Percentiles rank a stretch among this genome's conserved stretches.
Evolutionary conservation across 225 moss, liverwort and hornwort species (phyloP).

Genomic region (Marchantia paleacea): DNA sequence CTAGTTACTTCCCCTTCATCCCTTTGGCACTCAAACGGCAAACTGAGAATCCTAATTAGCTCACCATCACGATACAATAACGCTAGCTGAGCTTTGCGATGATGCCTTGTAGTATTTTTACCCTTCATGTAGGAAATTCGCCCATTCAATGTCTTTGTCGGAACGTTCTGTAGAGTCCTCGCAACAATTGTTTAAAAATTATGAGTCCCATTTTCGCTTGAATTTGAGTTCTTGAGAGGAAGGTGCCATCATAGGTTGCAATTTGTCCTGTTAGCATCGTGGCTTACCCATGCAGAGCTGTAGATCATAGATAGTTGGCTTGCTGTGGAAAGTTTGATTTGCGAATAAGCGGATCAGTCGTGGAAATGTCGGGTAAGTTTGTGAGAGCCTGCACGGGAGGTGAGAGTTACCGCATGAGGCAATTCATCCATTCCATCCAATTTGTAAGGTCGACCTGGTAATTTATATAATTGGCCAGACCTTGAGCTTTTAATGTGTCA

Average conservation of each 20-base stretch:
- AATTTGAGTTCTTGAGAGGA: not conserved
- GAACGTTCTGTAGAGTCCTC: not conserved
- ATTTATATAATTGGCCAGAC: slow-evolving; percentile 8
- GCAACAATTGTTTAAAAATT: slow-evolving; percentile 1
- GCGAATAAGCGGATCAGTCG: slow-evolving; percentile 5
- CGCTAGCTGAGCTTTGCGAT: slow-evolving; percentile 4
- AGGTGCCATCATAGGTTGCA: not conserved
- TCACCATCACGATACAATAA: slow-evolving; percentile 11
- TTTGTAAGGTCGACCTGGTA: not conserved
- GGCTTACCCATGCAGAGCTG: not conserved
- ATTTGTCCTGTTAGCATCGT: not conserved
- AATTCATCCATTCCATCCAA: not conserved
- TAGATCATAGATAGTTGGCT: not conserved
- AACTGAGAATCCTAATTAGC: not conserved
- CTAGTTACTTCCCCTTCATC: slow-evolving; percentile 8
- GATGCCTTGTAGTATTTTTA: not conserved
- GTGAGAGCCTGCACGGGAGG: slow-evolving; percentile 1
- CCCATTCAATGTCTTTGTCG: not conserved
- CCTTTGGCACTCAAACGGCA: not conserved
- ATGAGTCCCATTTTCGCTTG: not conserved
- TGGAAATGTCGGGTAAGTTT: slow-evolving; percentile 1
- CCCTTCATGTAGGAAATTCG: slow-evolving; percentile 1
- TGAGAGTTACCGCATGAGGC: not conserved
- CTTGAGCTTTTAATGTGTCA: not conserved
- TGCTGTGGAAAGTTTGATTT: not conserved